Base-by-base conservation (phyloP, 2,329 filamentous ascomycete species). In the Ascochyta rabiei region DNA sequence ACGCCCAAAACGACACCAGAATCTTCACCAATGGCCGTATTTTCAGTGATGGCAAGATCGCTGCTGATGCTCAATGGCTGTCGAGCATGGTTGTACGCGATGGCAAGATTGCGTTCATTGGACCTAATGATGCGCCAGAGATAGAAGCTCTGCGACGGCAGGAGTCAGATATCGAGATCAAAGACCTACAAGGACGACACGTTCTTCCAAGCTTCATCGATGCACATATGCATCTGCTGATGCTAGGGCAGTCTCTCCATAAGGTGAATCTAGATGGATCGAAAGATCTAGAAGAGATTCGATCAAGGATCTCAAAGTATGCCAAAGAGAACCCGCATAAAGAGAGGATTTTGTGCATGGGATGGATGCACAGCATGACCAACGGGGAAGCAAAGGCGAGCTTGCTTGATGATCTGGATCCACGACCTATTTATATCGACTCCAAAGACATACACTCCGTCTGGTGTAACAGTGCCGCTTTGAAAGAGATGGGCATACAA, bases 301-400 rank as follows among this genome's bases (percentile, higher is more conserved):
- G 78, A 3, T 60, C 58, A 6, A 72, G 76, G 2, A 81, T 86
- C 61, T 72, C 63, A 15, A 67, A 72, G 3, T 80, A 80, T 59
- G 82, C 81, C 4, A 67, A 59, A 8, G 72, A 75, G 3, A 70
- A 84, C 56, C 81, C 81, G 0, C 64, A 75, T 2, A 72, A 76
- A 9, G 67, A 77, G 18, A 76, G 82, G 30, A 81, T 86, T 18
- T 62, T 84, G 56, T 81, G 79, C 60, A 78, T 78, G 55, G 80
- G 81, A 3, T 86, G 82, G 81, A 84, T 84, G 81, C 80, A 84
- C 60, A 76, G 68, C 24, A 84, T 83, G 81, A 84, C 82, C 1
- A 73, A 79, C 34, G 75, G 75, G n/a, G 72, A 77, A 37, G 81
- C 81, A 1, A 71, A 81, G 35, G 77, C 82, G 1, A 77, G 73